Conservation (phyloP, 1,139 yeast genomes). For the Pichia sp. region DNA sequence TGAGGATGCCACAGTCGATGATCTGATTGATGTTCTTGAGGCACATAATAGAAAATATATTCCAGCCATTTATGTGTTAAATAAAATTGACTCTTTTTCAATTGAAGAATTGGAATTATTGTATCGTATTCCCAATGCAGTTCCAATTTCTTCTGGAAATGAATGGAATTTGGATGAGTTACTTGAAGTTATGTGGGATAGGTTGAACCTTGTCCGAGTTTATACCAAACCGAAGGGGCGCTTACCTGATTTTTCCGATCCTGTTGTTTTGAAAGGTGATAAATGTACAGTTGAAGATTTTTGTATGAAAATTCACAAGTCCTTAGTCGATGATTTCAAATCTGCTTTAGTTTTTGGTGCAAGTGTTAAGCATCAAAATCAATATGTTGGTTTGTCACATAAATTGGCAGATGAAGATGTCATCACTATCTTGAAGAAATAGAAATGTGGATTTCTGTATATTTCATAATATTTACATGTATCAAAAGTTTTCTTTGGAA, state of each 20-base stretch:
- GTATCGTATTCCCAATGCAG: constrained; percentile 90
- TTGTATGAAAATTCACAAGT: constrained; percentile 93
- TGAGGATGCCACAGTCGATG: constrained; percentile 97
- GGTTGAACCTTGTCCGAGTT: constrained; percentile 82
- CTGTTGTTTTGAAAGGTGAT: constrained; percentile 80
- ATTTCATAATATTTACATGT: not conserved
- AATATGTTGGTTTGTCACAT: constrained; percentile 83
- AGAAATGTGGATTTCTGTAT: constrained; percentile 18
- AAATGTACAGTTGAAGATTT: constrained; percentile 88
- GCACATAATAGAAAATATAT: constrained; percentile 84
- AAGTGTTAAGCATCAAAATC: constrained; percentile 98
- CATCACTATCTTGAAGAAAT: constrained; percentile 82
- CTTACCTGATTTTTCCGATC: constrained; percentile 89
- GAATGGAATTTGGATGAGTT: constrained; percentile 97
- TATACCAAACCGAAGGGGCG: constrained; percentile 96
- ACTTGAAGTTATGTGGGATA: constrained; percentile 90
- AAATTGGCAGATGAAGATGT: constrained; percentile 90
- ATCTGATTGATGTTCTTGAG: constrained; percentile 88
- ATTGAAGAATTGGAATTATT: constrained; percentile 85
- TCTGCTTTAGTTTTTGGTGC: constrained; percentile 87
- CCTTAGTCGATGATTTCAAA: constrained; percentile 86
- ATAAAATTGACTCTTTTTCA: constrained; percentile 92
- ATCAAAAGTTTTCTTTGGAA: not conserved
- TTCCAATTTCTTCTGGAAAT: constrained; percentile 90
- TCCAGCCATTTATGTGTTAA: constrained; percentile 89